phyloP scores from a whole-genome alignment of 2,329 filamentous ascomycete species.

The Diaporthe ampelina region DNA sequence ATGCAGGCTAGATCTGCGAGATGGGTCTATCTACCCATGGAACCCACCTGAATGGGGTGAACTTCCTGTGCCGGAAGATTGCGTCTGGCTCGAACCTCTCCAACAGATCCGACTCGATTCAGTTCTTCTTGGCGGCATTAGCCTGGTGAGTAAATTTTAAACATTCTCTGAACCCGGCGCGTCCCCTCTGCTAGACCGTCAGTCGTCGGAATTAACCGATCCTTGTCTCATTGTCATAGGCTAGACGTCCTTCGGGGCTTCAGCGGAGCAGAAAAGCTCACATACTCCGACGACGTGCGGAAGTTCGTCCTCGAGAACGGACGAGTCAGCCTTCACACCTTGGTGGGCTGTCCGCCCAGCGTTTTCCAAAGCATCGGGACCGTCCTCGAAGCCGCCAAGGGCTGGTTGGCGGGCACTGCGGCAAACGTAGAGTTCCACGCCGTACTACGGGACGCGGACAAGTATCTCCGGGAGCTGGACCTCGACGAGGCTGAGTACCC shows the following conservation, averaged over 20 bases:
- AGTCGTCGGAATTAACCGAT: background rate
- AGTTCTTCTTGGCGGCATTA: slow-evolving; percentile 22
- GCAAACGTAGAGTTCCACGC: slow-evolving; percentile 38
- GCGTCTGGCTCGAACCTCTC: slow-evolving; percentile 26
- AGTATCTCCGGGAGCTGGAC: slow-evolving; percentile 47
- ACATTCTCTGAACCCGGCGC: too few relatives aligned
- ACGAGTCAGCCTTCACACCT: slow-evolving; percentile 45
- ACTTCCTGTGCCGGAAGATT: slow-evolving; percentile 47
- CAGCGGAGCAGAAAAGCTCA: slow-evolving; percentile 50
- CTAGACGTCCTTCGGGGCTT: slow-evolving; percentile 49
- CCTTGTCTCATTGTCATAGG: slow-evolving; percentile 38
- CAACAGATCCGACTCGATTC: background rate
- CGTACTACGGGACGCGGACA: slow-evolving; percentile 43
- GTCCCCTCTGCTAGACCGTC: too few relatives aligned
- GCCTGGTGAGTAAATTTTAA: background rate
- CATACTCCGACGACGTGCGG: slow-evolving; percentile 46
- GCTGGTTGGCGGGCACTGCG: slow-evolving; percentile 34
- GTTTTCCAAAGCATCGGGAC: slow-evolving; percentile 47
- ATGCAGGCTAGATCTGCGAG: slow-evolving; percentile 46
- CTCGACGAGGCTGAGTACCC: slow-evolving; percentile 46
- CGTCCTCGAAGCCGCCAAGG: slow-evolving; percentile 46
- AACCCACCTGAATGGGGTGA: slow-evolving; percentile 47
- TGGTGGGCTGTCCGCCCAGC: slow-evolving; percentile 48
- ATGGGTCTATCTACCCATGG: slow-evolving; percentile 48
- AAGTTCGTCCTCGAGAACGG: slow-evolving; percentile 45